A percentile compares a stretch with the other conserved stretches of the same genome.
These are phyloP conservation scores for Creolimax fragrantissima DNA, from an alignment of 78 protist genomes.

Conservation along the genomic window DNA sequence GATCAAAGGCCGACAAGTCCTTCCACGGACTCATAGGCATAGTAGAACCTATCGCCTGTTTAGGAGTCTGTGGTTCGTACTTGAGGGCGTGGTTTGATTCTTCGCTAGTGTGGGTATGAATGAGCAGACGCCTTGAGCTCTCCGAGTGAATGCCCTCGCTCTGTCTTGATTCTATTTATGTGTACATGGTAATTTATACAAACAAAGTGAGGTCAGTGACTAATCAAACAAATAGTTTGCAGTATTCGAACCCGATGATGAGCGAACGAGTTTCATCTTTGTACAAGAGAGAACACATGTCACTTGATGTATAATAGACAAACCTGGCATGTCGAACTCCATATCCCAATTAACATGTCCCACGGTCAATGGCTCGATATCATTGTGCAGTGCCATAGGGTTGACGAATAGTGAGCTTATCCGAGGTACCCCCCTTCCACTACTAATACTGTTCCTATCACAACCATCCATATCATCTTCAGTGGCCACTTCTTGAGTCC, in stretches of 20 bases:
- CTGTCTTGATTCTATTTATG: too few species aligned
- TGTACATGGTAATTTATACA: too few species aligned
- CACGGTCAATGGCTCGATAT: background rate
- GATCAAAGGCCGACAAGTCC: background rate
- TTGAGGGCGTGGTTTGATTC: background rate
- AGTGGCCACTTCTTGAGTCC: too few species aligned
- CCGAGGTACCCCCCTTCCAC: too few species aligned
- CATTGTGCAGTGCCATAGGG: background rate
- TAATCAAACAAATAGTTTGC: too few species aligned
- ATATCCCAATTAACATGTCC: background rate
- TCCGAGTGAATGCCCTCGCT: too few species aligned
- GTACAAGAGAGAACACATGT: too few species aligned
- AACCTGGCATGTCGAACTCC: background rate
- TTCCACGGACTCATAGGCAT: background rate
- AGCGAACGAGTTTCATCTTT: too few species aligned
- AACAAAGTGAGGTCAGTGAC: too few species aligned
- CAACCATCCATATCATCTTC: too few species aligned
- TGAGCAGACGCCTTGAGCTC: background rate
- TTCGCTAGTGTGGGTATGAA: background rate
- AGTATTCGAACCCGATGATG: too few species aligned
- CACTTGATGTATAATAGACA: background rate
- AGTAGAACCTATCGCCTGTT: background rate
- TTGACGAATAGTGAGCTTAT: background rate
- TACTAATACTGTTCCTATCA: too few species aligned
- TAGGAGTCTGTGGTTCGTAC: background rate